These are phyloP conservation scores for Spiraea crenata DNA, from an alignment of 331 rosid genomes.

Conservation along the genomic window DNA sequence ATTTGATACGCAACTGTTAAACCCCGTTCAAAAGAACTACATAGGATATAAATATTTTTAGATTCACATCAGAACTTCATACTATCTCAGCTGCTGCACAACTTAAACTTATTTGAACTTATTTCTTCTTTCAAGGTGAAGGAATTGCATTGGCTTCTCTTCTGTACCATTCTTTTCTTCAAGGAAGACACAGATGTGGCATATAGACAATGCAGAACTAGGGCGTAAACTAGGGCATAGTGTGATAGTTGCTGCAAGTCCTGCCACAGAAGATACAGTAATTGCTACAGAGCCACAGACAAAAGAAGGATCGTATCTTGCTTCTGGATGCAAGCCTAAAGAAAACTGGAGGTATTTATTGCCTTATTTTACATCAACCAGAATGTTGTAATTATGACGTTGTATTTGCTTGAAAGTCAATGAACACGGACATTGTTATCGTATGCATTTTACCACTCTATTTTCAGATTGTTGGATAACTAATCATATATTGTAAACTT, in stretches of 20 bases:
- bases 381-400: not conserved
- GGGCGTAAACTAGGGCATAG: conserved; percentile 35
- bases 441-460: not conserved
- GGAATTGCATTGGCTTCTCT: conserved; percentile 43
- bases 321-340: conserved; percentile 89
- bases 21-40: not conserved
- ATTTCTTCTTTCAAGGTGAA: conserved; percentile 26
- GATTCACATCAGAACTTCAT: not conserved
- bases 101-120: not conserved
- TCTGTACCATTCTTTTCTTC: conserved; percentile 37
- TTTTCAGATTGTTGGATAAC: conserved; percentile 4
- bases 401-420: not conserved
- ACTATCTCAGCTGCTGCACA: not conserved
- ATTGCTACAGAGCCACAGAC: conserved; percentile 65
- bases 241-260: conserved; percentile 74
- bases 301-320: conserved; percentile 70
- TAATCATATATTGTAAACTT: not conserved
- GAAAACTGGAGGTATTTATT: conserved; percentile 81
- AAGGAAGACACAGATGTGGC: conserved; percentile 33
- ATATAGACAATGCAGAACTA: conserved; percentile 23
- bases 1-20: too few species aligned
- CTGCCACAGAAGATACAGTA: conserved; percentile 84
- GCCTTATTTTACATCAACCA: not conserved
- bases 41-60: not conserved
- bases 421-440: not conserved